phyloP scores from a whole-genome alignment of 371 early-diverging fungal genomes.

The Nematocida sp. region DNA sequence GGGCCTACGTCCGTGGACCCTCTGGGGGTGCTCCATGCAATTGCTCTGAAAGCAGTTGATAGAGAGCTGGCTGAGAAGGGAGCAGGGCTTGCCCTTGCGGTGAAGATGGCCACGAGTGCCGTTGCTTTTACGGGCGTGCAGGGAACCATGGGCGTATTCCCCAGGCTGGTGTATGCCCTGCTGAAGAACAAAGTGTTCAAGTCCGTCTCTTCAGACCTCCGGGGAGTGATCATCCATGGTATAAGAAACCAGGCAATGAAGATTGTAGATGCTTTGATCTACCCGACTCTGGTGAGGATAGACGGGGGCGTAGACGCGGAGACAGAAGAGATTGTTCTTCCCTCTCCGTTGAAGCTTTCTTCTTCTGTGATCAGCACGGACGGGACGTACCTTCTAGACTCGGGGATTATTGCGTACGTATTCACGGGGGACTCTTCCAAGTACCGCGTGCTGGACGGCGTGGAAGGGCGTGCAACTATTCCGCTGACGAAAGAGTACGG shows the following conservation, averaged over 20 bases:
- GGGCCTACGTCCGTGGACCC: slow-evolving; percentile 47
- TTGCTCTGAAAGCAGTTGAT: slow-evolving; percentile 54
- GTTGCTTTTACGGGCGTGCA: slow-evolving; percentile 16
- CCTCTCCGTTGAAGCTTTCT: slow-evolving; percentile 53
- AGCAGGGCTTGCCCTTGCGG: slow-evolving; percentile 37
- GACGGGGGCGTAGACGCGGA: slow-evolving; percentile 22
- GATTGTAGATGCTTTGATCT: slow-evolving; percentile 58
- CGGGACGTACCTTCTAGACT: slow-evolving; percentile 61
- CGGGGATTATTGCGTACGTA: slow-evolving; percentile 60
- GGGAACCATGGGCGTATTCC: slow-evolving; percentile 52
- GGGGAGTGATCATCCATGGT: slow-evolving; percentile 54
- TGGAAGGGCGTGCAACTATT: slow-evolving; percentile 22
- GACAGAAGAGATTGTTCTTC: background rate
- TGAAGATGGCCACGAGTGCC: slow-evolving; percentile 37
- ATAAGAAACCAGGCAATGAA: slow-evolving; percentile 48
- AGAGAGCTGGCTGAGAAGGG: slow-evolving; percentile 53
- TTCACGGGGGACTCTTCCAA: slow-evolving; percentile 49
- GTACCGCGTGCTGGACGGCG: background rate
- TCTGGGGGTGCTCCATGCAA: slow-evolving; percentile 47
- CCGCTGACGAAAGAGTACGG: slow-evolving; percentile 9
- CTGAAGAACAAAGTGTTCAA: slow-evolving; percentile 60
- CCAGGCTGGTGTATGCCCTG: slow-evolving; percentile 47
- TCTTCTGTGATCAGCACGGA: slow-evolving; percentile 36
- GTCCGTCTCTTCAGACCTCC: slow-evolving; percentile 56
- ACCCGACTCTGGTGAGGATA: slow-evolving; percentile 57